Percentiles rank a stretch among this genome's conserved stretches.
phyloP scores from a whole-genome alignment of 2,329 filamentous ascomycete genomes.

The Pseudogymnoascus sp. region DNA sequence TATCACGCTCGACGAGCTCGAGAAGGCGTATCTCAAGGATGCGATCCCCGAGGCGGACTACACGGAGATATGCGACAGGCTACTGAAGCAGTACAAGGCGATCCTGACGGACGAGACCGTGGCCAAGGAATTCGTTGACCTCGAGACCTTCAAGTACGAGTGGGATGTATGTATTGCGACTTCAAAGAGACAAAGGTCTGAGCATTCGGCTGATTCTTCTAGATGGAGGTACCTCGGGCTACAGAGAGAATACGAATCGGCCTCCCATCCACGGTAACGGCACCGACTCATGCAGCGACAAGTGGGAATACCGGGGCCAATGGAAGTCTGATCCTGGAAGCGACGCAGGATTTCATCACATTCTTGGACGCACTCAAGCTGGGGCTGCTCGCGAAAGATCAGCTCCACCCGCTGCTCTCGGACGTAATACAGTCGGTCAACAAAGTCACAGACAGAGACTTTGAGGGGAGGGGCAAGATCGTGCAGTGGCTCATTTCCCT shows the following conservation, averaged over 20 bases:
- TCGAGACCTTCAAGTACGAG: slow-evolving; percentile 84
- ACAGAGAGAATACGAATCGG: slow-evolving; percentile 89
- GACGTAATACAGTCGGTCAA: slow-evolving; percentile 97
- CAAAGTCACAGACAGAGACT: slow-evolving; percentile 91
- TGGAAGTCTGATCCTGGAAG: slow-evolving; percentile 71
- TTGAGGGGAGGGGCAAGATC: slow-evolving; percentile 93
- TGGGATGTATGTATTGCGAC: slow-evolving; percentile 67
- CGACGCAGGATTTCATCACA: slow-evolving; percentile 97
- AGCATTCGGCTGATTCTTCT: slow-evolving; percentile 17
- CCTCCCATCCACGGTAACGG: slow-evolving; percentile 73
- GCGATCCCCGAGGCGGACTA: slow-evolving; percentile 88
- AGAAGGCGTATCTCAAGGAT: slow-evolving; percentile 95
- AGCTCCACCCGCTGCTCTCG: slow-evolving; percentile 87
- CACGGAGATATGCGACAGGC: slow-evolving; percentile 88
- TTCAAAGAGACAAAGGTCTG: not conserved
- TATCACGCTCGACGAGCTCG: slow-evolving; percentile 86
- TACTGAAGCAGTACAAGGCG: slow-evolving; percentile 95
- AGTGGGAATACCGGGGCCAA: slow-evolving; percentile 38
- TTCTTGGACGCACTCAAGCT: slow-evolving; percentile 92
- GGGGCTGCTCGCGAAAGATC: slow-evolving; percentile 88
- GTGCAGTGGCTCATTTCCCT: slow-evolving; percentile 96
- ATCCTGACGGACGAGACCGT: slow-evolving; percentile 87
- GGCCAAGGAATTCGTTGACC: slow-evolving; percentile 75
- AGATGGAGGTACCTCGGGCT: slow-evolving; percentile 92
- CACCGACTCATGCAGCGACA: slow-evolving; percentile 40